A percentile compares a stretch with the other conserved stretches of the same genome.
Conservation (phyloP, 805 yeast genomes). For the Yarrowia alimentaria region DNA sequence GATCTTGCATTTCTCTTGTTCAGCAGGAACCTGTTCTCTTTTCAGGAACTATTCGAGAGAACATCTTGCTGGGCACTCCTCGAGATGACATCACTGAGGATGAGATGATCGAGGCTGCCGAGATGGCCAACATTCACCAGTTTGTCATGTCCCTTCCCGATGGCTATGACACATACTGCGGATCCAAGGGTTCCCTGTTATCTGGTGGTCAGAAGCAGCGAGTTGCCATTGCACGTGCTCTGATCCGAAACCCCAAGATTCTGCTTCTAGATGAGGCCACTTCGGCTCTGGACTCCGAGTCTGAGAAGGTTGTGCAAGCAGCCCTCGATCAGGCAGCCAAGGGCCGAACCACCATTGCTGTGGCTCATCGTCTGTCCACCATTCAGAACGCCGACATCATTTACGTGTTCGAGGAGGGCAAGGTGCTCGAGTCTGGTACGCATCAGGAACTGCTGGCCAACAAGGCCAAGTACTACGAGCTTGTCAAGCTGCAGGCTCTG, state of each 20-base stretch:
- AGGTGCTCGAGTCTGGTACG: conserved; percentile 58
- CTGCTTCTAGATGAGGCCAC: conserved; percentile 70
- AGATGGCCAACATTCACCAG: conserved; percentile 58
- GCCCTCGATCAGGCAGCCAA: conserved; percentile 67
- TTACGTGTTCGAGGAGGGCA: conserved; percentile 60
- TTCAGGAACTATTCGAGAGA: conserved; percentile 56
- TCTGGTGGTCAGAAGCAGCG: conserved; percentile 80
- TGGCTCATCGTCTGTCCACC: conserved; percentile 79
- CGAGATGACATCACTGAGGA: conserved; percentile 42
- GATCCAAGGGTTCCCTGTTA: conserved; percentile 55
- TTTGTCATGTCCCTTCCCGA: conserved; percentile 57
- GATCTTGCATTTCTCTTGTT: conserved; percentile 56
- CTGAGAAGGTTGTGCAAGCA: conserved; percentile 72
- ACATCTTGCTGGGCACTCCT: conserved; percentile 51
- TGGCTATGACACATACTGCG: conserved; percentile 58
- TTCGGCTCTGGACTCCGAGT: conserved; percentile 62
- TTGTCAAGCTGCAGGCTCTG: conserved; percentile 43
- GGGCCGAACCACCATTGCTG: conserved; percentile 76
- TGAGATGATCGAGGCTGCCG: conserved; percentile 48
- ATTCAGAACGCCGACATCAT: conserved; percentile 63
- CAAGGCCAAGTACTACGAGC: conserved; percentile 43
- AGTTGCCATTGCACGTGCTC: conserved; percentile 71
- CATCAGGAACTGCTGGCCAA: conserved; percentile 49
- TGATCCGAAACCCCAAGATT: conserved; percentile 63
- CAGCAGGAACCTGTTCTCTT: conserved; percentile 62